A percentile compares a stretch with the other conserved stretches of the same genome.
These are phyloP conservation scores for Candida tropicalis DNA, from an alignment of 1,139 yeast species.

Conservation along the genomic window DNA sequence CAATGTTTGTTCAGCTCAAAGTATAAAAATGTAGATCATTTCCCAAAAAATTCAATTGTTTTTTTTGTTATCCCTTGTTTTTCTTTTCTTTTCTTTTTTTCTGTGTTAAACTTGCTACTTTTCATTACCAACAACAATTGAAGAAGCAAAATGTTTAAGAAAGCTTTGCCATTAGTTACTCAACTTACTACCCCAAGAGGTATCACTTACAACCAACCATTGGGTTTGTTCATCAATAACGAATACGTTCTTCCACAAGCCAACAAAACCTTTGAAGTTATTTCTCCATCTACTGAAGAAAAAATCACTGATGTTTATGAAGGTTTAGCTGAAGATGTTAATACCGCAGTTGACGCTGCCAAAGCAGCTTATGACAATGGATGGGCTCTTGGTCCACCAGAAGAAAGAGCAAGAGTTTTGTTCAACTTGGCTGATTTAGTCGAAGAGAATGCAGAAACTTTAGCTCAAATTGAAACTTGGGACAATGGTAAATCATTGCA, in stretches of 20 bases:
- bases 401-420: slow-evolving; percentile 54
- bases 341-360: slow-evolving; percentile 81
- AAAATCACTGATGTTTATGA: slow-evolving; percentile 65
- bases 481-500: slow-evolving; percentile 79
- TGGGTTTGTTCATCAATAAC: slow-evolving; percentile 76
- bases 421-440: slow-evolving; percentile 64
- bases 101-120: background rate
- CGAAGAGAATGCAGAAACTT: slow-evolving; percentile 58
- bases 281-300: slow-evolving; percentile 70
- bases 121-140: background rate
- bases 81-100: background rate
- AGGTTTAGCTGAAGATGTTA: slow-evolving; percentile 71
- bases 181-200: slow-evolving; percentile 66
- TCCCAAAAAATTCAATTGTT: background rate
- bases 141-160: slow-evolving; percentile 1
- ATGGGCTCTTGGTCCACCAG: slow-evolving; percentile 42
- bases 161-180: slow-evolving; percentile 43
- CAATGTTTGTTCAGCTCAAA: background rate
- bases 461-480: slow-evolving; percentile 72
- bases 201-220: slow-evolving; percentile 28
- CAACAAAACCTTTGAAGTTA: slow-evolving; percentile 62
- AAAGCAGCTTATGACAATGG: slow-evolving; percentile 55
- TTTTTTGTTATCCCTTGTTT: background rate
- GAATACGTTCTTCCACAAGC: slow-evolving; percentile 35
- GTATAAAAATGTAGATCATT: background rate